Percentiles rank a stretch among this genome's conserved stretches.
These are phyloP conservation scores for Phoma sp. DNA, from an alignment of 2,329 filamentous ascomycete species.

Conservation along the genomic window DNA sequence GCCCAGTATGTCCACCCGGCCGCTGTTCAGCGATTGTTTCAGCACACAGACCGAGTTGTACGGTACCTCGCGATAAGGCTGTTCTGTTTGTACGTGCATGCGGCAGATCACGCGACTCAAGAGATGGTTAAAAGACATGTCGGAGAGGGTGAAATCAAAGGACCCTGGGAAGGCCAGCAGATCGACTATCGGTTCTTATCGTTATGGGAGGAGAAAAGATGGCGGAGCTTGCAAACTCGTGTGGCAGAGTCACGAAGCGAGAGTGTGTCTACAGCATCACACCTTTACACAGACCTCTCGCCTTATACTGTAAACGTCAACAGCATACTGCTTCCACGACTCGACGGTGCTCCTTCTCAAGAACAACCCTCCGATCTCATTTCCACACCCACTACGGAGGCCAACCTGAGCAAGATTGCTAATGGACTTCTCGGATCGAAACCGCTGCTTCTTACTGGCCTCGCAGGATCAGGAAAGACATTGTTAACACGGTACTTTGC, in stretches of 20 bases:
- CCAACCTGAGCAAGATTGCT: slow-evolving; percentile 75
- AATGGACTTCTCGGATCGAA: slow-evolving; percentile 68
- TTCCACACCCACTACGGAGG: slow-evolving; percentile 74
- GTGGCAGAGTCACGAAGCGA: slow-evolving; percentile 12
- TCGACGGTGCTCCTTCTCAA: slow-evolving; percentile 37
- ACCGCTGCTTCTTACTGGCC: slow-evolving; percentile 80
- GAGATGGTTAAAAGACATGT: slow-evolving; percentile 71
- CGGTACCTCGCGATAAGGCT: slow-evolving; percentile 83
- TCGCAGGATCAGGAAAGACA: slow-evolving; percentile 90
- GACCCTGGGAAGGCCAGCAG: slow-evolving; percentile 73
- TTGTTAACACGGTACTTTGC: slow-evolving; percentile 83
- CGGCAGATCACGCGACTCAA: slow-evolving; percentile 79
- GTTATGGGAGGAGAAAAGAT: slow-evolving; percentile 67
- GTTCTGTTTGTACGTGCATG: slow-evolving; percentile 78
- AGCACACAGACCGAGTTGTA: slow-evolving; percentile 62
- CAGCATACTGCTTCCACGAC: slow-evolving; percentile 48
- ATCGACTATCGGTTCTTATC: slow-evolving; percentile 81
- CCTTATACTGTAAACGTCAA: slow-evolving; percentile 42
- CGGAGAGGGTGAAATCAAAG: slow-evolving; percentile 67
- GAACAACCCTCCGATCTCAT: slow-evolving; percentile 42
- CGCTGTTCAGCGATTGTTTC: slow-evolving; percentile 72
- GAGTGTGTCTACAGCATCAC: neutral
- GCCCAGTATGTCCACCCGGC: slow-evolving; percentile 68
- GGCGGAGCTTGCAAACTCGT: slow-evolving; percentile 35
- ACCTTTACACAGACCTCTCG: slow-evolving; percentile 32